phyloP scores from a whole-genome alignment of 441 rosid species.

The Erodium texanum region DNA sequence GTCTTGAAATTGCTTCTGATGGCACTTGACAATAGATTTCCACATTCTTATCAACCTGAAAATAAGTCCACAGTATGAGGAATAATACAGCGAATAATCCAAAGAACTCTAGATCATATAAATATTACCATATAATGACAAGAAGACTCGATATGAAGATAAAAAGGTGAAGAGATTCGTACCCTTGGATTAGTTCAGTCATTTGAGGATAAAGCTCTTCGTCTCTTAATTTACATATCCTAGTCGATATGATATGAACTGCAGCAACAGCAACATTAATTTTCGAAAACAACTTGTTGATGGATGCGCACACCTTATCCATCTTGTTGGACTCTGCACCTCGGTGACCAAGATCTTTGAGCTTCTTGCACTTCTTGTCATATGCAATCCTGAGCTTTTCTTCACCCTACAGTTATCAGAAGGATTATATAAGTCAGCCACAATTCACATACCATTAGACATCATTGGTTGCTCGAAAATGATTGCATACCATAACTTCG shows the following conservation, averaged over 20 bases:
- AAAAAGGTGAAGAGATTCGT: not conserved
- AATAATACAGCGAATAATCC: not conserved
- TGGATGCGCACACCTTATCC: constrained; percentile 18
- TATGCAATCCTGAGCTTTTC: constrained; percentile 23
- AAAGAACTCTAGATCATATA: not conserved
- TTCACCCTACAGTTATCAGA: constrained; percentile 15
- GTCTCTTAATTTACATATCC: constrained; percentile 34
- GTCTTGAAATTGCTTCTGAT: constrained; percentile 31
- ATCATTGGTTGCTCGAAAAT: not conserved
- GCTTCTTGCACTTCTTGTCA: constrained; percentile 21
- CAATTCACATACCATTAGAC: not conserved
- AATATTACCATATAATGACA: not conserved
- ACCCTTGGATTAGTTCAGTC: constrained; percentile 30
- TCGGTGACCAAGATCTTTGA: constrained; percentile 17
- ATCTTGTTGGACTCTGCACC: constrained; percentile 26
- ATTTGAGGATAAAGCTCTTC: constrained; percentile 32
- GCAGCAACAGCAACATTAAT: constrained; percentile 25
- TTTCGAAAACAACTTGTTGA: constrained; percentile 21
- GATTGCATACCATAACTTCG: constrained; percentile 25
- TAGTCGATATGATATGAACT: constrained; percentile 28
- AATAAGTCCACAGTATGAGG: not conserved
- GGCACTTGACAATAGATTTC: constrained; percentile 31
- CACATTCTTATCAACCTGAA: constrained; percentile 35
- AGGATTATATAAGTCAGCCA: not conserved
- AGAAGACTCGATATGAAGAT: not conserved